phyloP scores from a whole-genome alignment of 306 rosid genomes.

The Psophocarpus tetragonolobus region DNA sequence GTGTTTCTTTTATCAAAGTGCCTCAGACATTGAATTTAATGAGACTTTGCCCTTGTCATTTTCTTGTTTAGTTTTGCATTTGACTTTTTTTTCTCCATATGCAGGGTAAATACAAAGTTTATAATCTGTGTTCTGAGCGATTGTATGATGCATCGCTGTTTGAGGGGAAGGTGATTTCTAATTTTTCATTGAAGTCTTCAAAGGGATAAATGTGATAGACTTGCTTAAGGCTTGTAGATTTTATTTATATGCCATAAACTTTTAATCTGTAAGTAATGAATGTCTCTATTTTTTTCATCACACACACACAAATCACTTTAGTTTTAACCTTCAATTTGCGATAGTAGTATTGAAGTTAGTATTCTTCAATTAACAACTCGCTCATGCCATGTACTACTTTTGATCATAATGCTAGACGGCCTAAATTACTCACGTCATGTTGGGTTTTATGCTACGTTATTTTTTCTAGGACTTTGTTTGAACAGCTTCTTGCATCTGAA shows the following conservation, averaged over 20 bases:
- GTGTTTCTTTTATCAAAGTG: conserved; percentile 13
- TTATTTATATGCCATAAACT: neutral
- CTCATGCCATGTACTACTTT: conserved; percentile 4
- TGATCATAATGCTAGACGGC: conserved; percentile 21
- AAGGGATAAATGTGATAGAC: conserved; percentile 12
- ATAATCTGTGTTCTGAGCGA: conserved; percentile 98
- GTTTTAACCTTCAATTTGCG: conserved; percentile 20
- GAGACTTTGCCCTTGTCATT: conserved; percentile 7
- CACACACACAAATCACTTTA: conserved; percentile 1
- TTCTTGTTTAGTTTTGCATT: conserved; percentile 25
- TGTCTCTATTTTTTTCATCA: neutral
- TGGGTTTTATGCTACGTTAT: neutral
- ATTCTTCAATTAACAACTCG: conserved; percentile 27
- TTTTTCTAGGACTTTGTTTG: conserved; percentile 21
- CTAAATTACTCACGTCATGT: neutral
- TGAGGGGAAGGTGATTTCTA: conserved; percentile 89
- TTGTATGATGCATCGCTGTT: conserved; percentile 92
- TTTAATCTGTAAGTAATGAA: neutral
- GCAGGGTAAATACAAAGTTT: conserved; percentile 95
- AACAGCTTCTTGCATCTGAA: conserved; percentile 28
- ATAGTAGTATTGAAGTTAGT: neutral
- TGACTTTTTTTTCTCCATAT: conserved; percentile 38
- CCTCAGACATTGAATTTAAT: neutral
- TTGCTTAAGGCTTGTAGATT: neutral
- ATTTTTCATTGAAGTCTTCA: conserved; percentile 21